A percentile compares a stretch with the other conserved stretches of the same genome.
These are phyloP conservation scores for Candida awuae DNA, from an alignment of 805 yeast species.

Conservation along the genomic window DNA sequence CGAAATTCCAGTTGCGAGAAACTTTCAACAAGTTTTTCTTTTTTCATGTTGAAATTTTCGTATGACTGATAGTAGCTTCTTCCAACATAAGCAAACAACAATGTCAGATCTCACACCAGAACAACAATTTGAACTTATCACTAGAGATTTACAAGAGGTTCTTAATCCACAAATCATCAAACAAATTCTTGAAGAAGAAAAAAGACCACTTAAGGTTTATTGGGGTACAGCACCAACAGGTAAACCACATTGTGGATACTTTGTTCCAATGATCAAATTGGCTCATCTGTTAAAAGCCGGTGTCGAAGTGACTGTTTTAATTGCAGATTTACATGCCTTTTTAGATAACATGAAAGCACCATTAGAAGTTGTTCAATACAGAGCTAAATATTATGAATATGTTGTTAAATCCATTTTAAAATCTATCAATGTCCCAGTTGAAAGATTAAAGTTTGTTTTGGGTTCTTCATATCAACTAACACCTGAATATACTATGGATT, in stretches of 20 bases:
- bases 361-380: slow-evolving; percentile 76
- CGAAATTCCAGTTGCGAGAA: too few species aligned
- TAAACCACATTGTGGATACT: slow-evolving; percentile 96
- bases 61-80: background rate
- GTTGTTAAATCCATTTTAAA: slow-evolving; percentile 77
- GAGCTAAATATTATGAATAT: slow-evolving; percentile 84
- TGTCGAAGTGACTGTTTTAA: slow-evolving; percentile 80
- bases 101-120: slow-evolving; percentile 39
- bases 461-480: slow-evolving; percentile 88
- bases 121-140: slow-evolving; percentile 66
- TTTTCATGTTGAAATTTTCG: background rate
- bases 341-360: slow-evolving; percentile 98
- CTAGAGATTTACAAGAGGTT: slow-evolving; percentile 85
- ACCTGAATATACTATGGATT: slow-evolving; percentile 76
- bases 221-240: slow-evolving; percentile 99
- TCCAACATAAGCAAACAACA: background rate
- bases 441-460: slow-evolving; percentile 69
- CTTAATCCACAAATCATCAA: slow-evolving; percentile 82
- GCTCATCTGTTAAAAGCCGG: slow-evolving; percentile 96
- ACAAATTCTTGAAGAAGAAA: slow-evolving; percentile 69
- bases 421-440: slow-evolving; percentile 88
- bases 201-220: slow-evolving; percentile 78
- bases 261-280: slow-evolving; percentile 94
- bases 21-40: background rate
- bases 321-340: slow-evolving; percentile 95